Evolutionary conservation across 306 rosid genomes (phyloP).

Genomic region (Quercus robur): DNA sequence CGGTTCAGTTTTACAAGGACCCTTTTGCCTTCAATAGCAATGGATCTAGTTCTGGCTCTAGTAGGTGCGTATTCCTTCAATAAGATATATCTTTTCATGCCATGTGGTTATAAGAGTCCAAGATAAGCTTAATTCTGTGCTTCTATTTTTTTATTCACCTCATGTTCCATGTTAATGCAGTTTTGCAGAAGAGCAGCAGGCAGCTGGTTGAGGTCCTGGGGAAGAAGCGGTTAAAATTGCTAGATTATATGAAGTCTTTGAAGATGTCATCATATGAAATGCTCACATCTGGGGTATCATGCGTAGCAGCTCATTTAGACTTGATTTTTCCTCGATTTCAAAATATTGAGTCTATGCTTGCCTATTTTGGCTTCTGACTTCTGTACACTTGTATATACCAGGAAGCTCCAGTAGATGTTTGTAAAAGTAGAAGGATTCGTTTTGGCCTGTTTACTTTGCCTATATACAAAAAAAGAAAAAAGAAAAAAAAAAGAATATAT

Average conservation of each 20-base stretch:
- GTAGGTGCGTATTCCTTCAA: constrained; percentile 8
- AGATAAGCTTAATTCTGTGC: background rate
- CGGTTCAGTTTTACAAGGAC: constrained; percentile 26
- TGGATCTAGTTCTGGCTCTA: constrained; percentile 15
- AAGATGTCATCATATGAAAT: background rate
- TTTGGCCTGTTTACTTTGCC: too few relatives aligned
- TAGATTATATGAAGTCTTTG: background rate
- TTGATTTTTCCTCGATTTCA: background rate
- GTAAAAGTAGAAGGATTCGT: background rate
- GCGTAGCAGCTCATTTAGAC: background rate
- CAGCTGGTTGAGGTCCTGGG: background rate
- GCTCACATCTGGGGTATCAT: background rate
- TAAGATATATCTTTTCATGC: background rate
- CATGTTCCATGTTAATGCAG: background rate
- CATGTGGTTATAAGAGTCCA: background rate
- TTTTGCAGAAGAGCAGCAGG: background rate
- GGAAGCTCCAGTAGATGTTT: background rate
- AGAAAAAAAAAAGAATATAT: too few relatives aligned
- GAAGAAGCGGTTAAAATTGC: background rate
- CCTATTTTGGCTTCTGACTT: background rate
- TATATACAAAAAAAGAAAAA: too few relatives aligned
- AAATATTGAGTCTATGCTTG: too few relatives aligned
- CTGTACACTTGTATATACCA: background rate
- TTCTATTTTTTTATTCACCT: background rate
- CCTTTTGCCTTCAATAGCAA: constrained; percentile 14